Evolutionary conservation across 768 basidiomycete genomes (phyloP).

Genomic region (Boletus sp.): DNA sequence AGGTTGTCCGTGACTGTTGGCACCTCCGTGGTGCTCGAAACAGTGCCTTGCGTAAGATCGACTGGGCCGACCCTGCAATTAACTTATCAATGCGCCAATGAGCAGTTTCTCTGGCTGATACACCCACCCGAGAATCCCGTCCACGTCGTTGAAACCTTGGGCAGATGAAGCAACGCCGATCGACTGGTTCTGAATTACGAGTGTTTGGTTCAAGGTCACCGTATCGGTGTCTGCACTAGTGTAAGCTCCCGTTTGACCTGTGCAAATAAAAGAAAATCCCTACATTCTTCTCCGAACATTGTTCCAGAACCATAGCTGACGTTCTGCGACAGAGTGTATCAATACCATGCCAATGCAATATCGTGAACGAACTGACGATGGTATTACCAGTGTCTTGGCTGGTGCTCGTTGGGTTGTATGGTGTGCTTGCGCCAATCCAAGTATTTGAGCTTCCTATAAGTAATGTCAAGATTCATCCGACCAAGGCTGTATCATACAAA

Average conservation of each 20-base stretch:
- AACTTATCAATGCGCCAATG: not conserved
- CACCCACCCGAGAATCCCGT: constrained; percentile 51
- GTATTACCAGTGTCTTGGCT: constrained; percentile 40
- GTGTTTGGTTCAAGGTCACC: constrained; percentile 39
- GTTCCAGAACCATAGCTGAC: constrained; percentile 55
- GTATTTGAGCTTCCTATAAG: constrained; percentile 46
- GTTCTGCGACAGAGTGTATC: constrained; percentile 31
- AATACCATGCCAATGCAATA: not conserved
- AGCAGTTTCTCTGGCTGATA: not conserved
- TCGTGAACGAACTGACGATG: constrained; percentile 29
- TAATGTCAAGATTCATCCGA: not conserved
- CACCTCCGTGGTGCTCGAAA: constrained; percentile 37
- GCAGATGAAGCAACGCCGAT: constrained; percentile 47
- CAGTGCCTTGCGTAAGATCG: constrained; percentile 47
- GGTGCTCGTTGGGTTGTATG: constrained; percentile 46
- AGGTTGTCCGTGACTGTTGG: constrained; percentile 63
- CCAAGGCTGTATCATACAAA: not conserved
- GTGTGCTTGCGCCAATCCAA: constrained; percentile 53
- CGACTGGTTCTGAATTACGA: constrained; percentile 46
- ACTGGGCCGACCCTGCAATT: constrained; percentile 47
- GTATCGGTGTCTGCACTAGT: constrained; percentile 41
- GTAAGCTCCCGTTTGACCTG: constrained; percentile 1
- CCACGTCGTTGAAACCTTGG: constrained; percentile 44
- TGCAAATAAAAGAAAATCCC: constrained; percentile 1
- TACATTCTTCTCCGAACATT: constrained; percentile 54